phyloP scores from a whole-genome alignment of 2,329 filamentous ascomycete genomes.

The Cytospora chrysosperma region DNA sequence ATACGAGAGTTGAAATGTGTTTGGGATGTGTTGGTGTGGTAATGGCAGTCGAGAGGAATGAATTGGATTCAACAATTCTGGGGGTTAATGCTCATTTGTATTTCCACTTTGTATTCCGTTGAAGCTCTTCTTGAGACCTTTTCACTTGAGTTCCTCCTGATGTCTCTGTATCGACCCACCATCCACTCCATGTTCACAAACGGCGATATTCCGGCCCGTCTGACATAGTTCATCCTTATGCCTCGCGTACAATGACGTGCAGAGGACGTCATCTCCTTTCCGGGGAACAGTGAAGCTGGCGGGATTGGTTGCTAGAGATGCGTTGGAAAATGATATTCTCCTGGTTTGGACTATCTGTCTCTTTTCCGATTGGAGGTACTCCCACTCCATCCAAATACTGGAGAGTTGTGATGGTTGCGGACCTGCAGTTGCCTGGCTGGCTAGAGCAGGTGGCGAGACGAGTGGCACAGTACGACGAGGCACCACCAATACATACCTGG shows the following conservation, averaged over 20 bases:
- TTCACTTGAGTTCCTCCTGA: background rate
- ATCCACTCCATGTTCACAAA: background rate
- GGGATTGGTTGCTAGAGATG: constrained; percentile 3
- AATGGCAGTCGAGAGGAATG: background rate
- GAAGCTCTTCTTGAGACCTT: too few relatives aligned
- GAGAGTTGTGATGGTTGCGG: too few relatives aligned
- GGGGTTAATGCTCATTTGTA: too few relatives aligned
- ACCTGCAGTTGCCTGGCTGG: background rate
- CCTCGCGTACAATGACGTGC: constrained; percentile 5
- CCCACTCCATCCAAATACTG: too few relatives aligned
- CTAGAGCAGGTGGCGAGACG: background rate
- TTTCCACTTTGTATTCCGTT: too few relatives aligned
- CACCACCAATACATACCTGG: too few relatives aligned
- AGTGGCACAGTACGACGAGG: too few relatives aligned
- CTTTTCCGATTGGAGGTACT: background rate
- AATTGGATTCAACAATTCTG: too few relatives aligned
- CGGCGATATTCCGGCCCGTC: background rate
- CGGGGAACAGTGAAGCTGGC: background rate
- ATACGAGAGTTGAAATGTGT: background rate
- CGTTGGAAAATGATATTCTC: background rate
- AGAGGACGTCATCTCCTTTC: constrained; percentile 1
- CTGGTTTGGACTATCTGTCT: background rate
- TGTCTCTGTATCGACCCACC: background rate
- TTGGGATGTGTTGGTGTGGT: background rate
- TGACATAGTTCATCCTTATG: constrained; percentile 5